Conservation (phyloP, 257 asterid species). For the Lithospermum erythrorhizon region DNA sequence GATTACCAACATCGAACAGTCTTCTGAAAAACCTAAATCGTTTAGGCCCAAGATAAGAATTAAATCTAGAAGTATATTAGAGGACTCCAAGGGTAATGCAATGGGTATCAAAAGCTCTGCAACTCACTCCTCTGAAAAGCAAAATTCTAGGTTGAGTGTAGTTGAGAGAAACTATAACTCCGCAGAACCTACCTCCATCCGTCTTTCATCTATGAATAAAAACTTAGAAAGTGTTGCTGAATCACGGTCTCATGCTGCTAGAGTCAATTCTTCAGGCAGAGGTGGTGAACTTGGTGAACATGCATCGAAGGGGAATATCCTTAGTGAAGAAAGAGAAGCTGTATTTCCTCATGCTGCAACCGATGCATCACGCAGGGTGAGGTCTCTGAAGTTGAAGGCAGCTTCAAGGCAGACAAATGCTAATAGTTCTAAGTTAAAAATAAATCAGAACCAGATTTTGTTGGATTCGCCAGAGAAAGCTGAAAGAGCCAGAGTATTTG, state of each 20-base stretch:
- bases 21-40: constrained; percentile 28
- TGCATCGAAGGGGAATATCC: constrained; percentile 25
- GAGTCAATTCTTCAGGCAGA: constrained; percentile 8
- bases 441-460: constrained; percentile 27
- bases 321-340: constrained; percentile 23
- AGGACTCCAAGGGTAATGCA: constrained; percentile 22
- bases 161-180: constrained; percentile 14
- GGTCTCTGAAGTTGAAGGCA: constrained; percentile 54
- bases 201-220: constrained; percentile 15
- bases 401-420: constrained; percentile 31
- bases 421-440: constrained; percentile 17
- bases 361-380: constrained; percentile 60
- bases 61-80: constrained; percentile 35
- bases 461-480: constrained; percentile 39
- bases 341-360: constrained; percentile 59
- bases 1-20: constrained; percentile 14
- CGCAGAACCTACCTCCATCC: constrained; percentile 20
- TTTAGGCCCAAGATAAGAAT: constrained; percentile 43
- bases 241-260: constrained; percentile 6
- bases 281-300: constrained; percentile 24
- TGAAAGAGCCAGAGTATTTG: constrained; percentile 33
- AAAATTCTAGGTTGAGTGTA: constrained; percentile 14
- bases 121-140: constrained; percentile 34
- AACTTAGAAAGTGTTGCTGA: constrained; percentile 5
- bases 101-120: constrained; percentile 14